Conservation (phyloP, 108 stramenopile species). For the Nitzschia putrida region DNA sequence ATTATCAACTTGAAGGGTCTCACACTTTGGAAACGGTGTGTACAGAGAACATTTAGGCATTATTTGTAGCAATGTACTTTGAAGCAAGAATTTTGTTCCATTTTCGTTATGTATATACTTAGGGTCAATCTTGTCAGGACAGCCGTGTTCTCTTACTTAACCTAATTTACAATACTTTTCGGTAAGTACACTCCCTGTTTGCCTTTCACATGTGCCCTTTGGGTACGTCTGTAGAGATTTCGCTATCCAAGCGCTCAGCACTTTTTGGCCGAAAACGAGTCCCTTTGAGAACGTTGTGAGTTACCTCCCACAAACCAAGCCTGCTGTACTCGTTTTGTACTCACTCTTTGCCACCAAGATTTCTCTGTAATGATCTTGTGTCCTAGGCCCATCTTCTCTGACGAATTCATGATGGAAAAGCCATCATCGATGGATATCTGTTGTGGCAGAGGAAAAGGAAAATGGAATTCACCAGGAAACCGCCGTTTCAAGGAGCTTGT, state of each 20-base stretch:
- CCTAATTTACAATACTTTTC: no score
- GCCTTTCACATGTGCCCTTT: no score
- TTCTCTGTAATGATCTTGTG: background rate
- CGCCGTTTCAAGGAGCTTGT: slow-evolving; percentile 1
- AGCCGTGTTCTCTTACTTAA: no score
- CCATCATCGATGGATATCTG: slow-evolving; percentile 2
- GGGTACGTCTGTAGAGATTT: no score
- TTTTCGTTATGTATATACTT: no score
- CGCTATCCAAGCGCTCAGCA: slow-evolving; percentile 3
- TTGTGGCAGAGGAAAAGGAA: slow-evolving; percentile 7
- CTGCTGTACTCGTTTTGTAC: background rate
- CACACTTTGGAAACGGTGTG: background rate
- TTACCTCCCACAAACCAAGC: background rate
- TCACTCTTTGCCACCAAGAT: background rate
- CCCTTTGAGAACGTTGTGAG: slow-evolving; percentile 1
- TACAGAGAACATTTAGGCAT: background rate
- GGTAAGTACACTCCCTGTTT: no score
- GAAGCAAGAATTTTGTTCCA: background rate
- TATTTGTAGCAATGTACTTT: background rate
- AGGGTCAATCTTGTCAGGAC: no score
- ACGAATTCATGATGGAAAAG: slow-evolving; percentile 1
- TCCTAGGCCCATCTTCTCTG: background rate
- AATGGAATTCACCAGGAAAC: slow-evolving; percentile 13
- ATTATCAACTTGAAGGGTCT: no score
- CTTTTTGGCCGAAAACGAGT: slow-evolving; percentile 1